Evolutionary conservation across 257 asterid genomes (phyloP).

Genomic region (Lantana camara): DNA sequence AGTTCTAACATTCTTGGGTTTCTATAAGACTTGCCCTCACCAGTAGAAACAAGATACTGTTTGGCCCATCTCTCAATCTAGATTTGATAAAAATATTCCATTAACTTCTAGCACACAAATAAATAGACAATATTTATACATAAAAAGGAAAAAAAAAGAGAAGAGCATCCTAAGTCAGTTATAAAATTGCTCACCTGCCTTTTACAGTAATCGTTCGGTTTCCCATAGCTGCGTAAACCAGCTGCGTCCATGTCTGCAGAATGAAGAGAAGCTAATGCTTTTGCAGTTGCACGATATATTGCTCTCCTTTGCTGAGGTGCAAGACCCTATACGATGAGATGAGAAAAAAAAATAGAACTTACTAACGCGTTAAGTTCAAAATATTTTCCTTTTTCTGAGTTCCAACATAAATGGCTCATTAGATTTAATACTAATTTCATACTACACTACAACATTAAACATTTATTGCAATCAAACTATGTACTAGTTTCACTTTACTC

Average conservation of each 20-base stretch:
- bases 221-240: slow-evolving; percentile 76
- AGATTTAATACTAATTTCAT: too few relatives aligned
- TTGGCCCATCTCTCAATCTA: slow-evolving; percentile 97
- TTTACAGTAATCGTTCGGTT: slow-evolving; percentile 74
- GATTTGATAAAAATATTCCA: slow-evolving; percentile 20
- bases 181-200: slow-evolving; percentile 66
- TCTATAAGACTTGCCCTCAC: slow-evolving; percentile 83
- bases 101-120: slow-evolving; percentile 18
- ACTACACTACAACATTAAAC: too few relatives aligned
- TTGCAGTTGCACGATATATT: slow-evolving; percentile 74
- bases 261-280: slow-evolving; percentile 84
- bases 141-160: too few relatives aligned
- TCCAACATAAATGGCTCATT: too few relatives aligned
- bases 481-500: too few relatives aligned
- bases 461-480: too few relatives aligned
- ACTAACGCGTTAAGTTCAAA: too few relatives aligned
- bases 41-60: slow-evolving; percentile 84
- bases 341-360: background rate
- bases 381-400: too few relatives aligned
- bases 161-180: slow-evolving; percentile 4
- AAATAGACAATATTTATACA: background rate
- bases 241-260: slow-evolving; percentile 77
- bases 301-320: slow-evolving; percentile 68
- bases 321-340: slow-evolving; percentile 53
- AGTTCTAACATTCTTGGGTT: slow-evolving; percentile 89